A percentile compares a stretch with the other conserved stretches of the same genome.
Conservation (phyloP, 2,329 filamentous ascomycete genomes). For the Neoascochyta sp. region DNA sequence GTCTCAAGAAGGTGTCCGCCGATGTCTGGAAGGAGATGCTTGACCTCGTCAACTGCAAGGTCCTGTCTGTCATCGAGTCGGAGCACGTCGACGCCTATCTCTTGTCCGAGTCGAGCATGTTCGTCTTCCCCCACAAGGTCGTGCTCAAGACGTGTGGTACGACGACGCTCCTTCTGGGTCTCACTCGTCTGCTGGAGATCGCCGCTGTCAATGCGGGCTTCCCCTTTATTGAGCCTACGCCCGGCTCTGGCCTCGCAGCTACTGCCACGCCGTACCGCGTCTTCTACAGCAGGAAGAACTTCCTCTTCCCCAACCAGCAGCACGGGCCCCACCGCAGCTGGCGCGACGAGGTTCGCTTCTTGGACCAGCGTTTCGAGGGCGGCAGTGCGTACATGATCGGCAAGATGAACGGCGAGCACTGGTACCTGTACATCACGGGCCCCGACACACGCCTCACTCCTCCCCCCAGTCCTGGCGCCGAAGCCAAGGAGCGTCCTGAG, state of each 20-base stretch:
- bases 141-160: conserved; percentile 98
- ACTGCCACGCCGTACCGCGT: conserved; percentile 89
- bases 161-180: conserved; percentile 83
- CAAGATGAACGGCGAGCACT: conserved; percentile 99
- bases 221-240: conserved; percentile 67
- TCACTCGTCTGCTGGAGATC: conserved; percentile 89
- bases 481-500: conserved; percentile 44
- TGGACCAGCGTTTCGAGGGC: conserved; percentile 86
- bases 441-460: conserved; percentile 77
- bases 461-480: conserved; percentile 65
- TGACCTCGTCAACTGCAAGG: conserved; percentile 97
- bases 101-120: conserved; percentile 99
- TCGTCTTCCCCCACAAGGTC: conserved; percentile 98
- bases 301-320: conserved; percentile 91
- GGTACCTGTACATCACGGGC: conserved; percentile 96
- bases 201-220: conserved; percentile 87
- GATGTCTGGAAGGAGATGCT: conserved; percentile 96
- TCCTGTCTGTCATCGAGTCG: conserved; percentile 88
- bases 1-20: conserved; percentile 78
- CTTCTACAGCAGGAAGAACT: conserved; percentile 99
- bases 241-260: conserved; percentile 63
- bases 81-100: conserved; percentile 95
- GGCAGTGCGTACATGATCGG: conserved; percentile 99
- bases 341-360: conserved; percentile 89
- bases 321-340: conserved; percentile 93